Evolutionary conservation across 2,329 filamentous ascomycete species (phyloP), one percentile per base, ranked within the genome.

Genomic region (Trichoderma sp.): DNA sequence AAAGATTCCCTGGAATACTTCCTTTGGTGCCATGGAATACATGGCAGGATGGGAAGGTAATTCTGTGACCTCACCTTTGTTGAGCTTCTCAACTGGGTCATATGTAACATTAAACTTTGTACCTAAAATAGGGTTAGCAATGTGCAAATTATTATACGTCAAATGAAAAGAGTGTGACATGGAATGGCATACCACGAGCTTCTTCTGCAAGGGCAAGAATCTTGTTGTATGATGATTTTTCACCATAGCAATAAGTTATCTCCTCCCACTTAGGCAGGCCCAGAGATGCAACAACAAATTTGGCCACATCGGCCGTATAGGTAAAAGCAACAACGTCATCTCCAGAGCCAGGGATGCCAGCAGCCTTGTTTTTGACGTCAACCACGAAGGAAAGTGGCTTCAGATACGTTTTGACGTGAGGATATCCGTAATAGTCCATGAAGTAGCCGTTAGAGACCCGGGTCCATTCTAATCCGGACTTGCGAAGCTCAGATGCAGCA

Each of bases 211-310:
- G 63, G 1, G 27, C 37, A 27, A 66, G 2, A 16, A 66, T 4
- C n/a, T 58, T 40, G 14, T 66, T 66, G 16, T 47, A 66, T 13
- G 63, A 47, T 5, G 63, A 16, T 5, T 47, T 33, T 49, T 66
- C 63, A 2, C 63, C 53, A 11, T 66, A 66, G 14, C 53, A 49
- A 35, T 66, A 66, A 5, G 53, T 49, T 5, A 27, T 31, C 40
- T 66, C 63, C 2, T 66, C 63, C 63, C 63, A 66, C n/a, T 66
- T 66, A 5, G 63, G 63, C 27, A 66, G 13, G 0, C 63, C 16
- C 8, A 66, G n/a, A 27, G 19, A 5, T 19, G 52, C 53, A 5
- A 66, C 63, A 19, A 49, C 40, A 66, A 66, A 66, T 8, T 49
- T 66, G 40, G 63, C 63, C 21, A 66, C 53, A 4, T 66, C 63